Evolutionary conservation across 2,329 filamentous ascomycete species (phyloP).

Genomic region (Rhinocladiella similis): DNA sequence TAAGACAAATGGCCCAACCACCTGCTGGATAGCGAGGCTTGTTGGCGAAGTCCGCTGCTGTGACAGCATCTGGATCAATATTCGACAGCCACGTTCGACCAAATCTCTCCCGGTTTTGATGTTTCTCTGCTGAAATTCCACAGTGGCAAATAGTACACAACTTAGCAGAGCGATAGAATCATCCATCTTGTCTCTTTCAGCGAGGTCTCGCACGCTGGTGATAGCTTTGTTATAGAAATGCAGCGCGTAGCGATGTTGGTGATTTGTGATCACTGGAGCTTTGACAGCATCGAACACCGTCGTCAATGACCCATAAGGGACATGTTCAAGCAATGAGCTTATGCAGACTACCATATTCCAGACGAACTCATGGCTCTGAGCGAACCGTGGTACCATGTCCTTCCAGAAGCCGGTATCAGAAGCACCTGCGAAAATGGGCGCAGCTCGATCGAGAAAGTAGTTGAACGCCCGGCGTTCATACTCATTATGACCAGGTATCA

Average conservation of each 20-base stretch:
- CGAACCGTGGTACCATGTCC: slow-evolving; percentile 18
- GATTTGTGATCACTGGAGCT: slow-evolving; percentile 4
- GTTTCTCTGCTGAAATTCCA: slow-evolving; percentile 25
- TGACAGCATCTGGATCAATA: slow-evolving; percentile 10
- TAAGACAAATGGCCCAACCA: slow-evolving; percentile 16
- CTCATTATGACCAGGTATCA: slow-evolving; percentile 5
- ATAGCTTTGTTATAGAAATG: slow-evolving; percentile 22
- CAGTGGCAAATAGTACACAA: slow-evolving; percentile 22
- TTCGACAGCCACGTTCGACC: slow-evolving; percentile 14
- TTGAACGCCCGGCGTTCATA: slow-evolving; percentile 24
- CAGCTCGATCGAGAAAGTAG: slow-evolving; percentile 15
- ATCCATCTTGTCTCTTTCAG: slow-evolving; percentile 12
- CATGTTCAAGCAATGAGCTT: slow-evolving; percentile 18
- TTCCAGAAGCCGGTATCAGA: slow-evolving; percentile 22
- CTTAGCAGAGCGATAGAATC: slow-evolving; percentile 18
- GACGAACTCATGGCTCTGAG: slow-evolving; percentile 19
- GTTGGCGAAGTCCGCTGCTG: neutral
- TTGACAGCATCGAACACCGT: slow-evolving; percentile 1
- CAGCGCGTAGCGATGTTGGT: slow-evolving; percentile 17
- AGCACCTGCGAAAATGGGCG: slow-evolving; percentile 17
- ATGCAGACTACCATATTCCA: slow-evolving; percentile 22
- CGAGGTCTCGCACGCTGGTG: slow-evolving; percentile 8
- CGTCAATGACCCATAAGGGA: slow-evolving; percentile 7
- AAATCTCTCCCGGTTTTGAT: slow-evolving; percentile 13
- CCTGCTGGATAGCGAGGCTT: slow-evolving; percentile 7